Conservation (phyloP, 257 asterid species). For the Solanum peruvianum region DNA sequence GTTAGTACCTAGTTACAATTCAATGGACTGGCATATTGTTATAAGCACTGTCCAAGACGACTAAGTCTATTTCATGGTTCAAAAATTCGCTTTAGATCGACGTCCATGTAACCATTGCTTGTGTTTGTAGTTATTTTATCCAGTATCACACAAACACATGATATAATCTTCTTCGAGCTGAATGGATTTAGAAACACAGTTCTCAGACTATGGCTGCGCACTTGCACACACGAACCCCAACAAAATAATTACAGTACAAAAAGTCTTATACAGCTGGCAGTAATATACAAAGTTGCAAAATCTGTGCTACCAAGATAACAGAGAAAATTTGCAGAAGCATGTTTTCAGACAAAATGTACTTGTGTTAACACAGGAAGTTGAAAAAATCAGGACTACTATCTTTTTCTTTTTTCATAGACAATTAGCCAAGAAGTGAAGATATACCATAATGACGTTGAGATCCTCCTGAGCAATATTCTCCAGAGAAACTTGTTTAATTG, state of each 20-base stretch:
- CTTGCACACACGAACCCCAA: not conserved
- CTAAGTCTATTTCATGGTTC: not conserved
- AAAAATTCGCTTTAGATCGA: not conserved
- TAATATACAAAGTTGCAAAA: not conserved
- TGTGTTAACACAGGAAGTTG: not conserved
- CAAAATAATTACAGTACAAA: not conserved
- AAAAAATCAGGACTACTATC: not conserved
- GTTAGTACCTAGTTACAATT: not conserved
- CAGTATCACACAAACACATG: not conserved
- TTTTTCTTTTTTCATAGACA: not conserved
- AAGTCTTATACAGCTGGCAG: not conserved
- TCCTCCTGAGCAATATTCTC: slow-evolving; percentile 93
- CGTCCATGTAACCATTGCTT: not conserved
- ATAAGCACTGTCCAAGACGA: not conserved
- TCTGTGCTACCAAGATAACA: not conserved
- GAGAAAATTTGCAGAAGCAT: not conserved
- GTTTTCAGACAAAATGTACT: not conserved
- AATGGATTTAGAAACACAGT: not conserved
- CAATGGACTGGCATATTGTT: not conserved
- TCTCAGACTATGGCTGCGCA: not conserved
- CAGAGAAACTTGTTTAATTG: slow-evolving; percentile 92
- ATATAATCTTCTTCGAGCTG: not conserved
- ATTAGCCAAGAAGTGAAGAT: slow-evolving; percentile 1
- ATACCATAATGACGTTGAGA: slow-evolving; percentile 75
- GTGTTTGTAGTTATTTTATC: not conserved